Conservation (phyloP, 2,329 filamentous ascomycete genomes). For the Phoma sp. region DNA sequence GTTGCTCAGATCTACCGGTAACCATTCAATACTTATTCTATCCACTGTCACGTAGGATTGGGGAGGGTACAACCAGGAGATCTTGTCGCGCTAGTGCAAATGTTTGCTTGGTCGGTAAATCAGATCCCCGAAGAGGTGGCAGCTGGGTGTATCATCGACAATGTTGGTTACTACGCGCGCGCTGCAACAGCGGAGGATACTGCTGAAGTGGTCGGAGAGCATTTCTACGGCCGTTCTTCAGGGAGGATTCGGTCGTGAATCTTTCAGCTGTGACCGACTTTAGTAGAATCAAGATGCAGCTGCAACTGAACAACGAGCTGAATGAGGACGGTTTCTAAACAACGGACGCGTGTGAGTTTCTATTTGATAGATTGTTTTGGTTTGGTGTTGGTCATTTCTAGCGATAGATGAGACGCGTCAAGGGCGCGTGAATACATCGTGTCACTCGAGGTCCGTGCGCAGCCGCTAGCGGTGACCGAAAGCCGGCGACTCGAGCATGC, state of each 20-base stretch:
- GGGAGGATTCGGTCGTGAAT: background rate
- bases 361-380: too few species aligned
- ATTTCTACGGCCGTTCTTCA: background rate
- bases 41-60: too few species aligned
- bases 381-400: too few species aligned
- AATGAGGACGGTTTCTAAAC: too few species aligned
- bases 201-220: background rate
- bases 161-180: background rate
- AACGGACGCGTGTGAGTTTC: too few species aligned
- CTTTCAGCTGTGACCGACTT: background rate
- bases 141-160: background rate
- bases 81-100: too few species aligned
- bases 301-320: too few species aligned
- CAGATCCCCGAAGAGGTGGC: background rate
- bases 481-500: slow-evolving; percentile 15
- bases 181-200: background rate
- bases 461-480: slow-evolving; percentile 5
- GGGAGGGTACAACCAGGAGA: too few species aligned
- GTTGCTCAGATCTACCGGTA: too few species aligned
- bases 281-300: too few species aligned
- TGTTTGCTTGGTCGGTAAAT: background rate
- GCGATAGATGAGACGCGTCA: background rate
- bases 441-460: slow-evolving; percentile 3
- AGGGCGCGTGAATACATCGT: background rate
- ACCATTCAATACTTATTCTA: too few species aligned